These are phyloP conservation scores for Geotrichum histeridarum DNA, from an alignment of 1,139 yeast species.

Conservation along the genomic window DNA sequence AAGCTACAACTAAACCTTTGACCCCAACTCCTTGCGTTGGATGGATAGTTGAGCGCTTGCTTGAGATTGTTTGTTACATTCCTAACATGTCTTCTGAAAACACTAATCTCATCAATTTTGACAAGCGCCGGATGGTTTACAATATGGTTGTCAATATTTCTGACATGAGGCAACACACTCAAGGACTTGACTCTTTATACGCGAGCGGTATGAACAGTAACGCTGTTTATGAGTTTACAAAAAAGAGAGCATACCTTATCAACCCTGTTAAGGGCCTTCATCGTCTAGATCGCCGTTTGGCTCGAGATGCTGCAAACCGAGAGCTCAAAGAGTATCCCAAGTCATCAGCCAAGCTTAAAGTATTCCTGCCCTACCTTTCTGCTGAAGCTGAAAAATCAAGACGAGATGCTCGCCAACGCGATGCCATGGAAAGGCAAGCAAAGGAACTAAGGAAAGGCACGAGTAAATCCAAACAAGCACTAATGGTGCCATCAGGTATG, in stretches of 20 bases:
- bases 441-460: conserved; percentile 31
- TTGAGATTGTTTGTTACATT: conserved; percentile 61
- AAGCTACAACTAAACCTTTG: conserved; percentile 23
- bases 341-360: conserved; percentile 35
- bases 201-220: neutral
- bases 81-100: conserved; percentile 62
- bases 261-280: conserved; percentile 31
- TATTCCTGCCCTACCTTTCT: conserved; percentile 44
- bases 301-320: conserved; percentile 41
- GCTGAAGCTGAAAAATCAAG: conserved; percentile 49
- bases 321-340: conserved; percentile 42
- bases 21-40: conserved; percentile 74
- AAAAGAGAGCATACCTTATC: conserved; percentile 29
- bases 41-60: conserved; percentile 57
- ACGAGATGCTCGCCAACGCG: conserved; percentile 48
- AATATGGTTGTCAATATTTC: conserved; percentile 49
- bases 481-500: neutral
- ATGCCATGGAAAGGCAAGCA: conserved; percentile 41
- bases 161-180: conserved; percentile 35
- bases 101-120: conserved; percentile 57
- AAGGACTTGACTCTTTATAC: conserved; percentile 14
- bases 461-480: neutral
- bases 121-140: conserved; percentile 59
- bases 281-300: conserved; percentile 31
- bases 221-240: conserved; percentile 12